Conservation (phyloP, 345 rosid species). For the Sonneratia alba region DNA sequence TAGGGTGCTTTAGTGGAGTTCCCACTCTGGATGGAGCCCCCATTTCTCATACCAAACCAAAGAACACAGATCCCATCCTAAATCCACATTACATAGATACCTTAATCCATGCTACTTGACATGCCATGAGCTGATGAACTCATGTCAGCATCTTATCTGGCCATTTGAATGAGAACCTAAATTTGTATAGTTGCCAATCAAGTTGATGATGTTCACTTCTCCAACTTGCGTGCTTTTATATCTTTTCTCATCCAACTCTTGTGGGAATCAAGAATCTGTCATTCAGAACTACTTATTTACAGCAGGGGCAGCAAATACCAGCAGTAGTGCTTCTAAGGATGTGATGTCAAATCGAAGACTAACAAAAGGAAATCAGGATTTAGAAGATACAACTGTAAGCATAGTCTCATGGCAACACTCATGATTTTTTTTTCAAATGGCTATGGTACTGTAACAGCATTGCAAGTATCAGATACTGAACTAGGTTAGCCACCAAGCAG, state of each 20-base stretch:
- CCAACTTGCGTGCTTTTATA: neutral
- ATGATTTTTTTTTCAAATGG: neutral
- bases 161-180: neutral
- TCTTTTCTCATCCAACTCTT: neutral
- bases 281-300: neutral
- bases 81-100: neutral
- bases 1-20: neutral
- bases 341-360: slow-evolving; percentile 9
- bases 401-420: neutral
- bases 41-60: neutral
- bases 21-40: neutral
- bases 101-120: no score
- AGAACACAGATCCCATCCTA: neutral
- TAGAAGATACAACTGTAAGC: slow-evolving; percentile 5
- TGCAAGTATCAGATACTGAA: neutral
- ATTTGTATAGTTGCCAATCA: slow-evolving; percentile 2
- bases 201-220: neutral
- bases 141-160: neutral
- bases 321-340: slow-evolving; percentile 15
- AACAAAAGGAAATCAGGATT: slow-evolving; percentile 1
- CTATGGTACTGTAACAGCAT: neutral
- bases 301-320: slow-evolving; percentile 13
- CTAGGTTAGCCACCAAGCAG: neutral
- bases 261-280: neutral
- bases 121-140: neutral